Percentiles rank a stretch among this genome's conserved stretches.
phyloP scores from a whole-genome alignment of 768 basidiomycete genomes.

The Boletellus emodensis region DNA sequence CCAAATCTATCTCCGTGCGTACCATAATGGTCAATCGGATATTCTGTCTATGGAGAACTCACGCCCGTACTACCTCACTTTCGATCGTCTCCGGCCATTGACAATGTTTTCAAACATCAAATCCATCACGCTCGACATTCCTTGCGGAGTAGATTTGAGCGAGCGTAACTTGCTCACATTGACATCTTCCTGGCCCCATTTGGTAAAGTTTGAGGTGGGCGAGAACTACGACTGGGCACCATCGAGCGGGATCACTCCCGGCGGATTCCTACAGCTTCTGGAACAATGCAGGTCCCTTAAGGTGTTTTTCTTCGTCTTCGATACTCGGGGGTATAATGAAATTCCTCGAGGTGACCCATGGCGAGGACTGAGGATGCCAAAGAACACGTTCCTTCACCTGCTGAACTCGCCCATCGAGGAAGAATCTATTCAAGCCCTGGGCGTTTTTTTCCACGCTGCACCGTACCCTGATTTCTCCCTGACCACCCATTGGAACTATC shows the following conservation, averaged over 20 bases:
- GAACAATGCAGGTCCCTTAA: conserved; percentile 12
- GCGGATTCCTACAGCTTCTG: conserved; percentile 11
- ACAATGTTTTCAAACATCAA: conserved; percentile 6
- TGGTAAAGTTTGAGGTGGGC: conserved; percentile 1
- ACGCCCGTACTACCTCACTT: neutral
- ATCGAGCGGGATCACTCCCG: conserved; percentile 9
- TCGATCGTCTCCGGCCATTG: conserved; percentile 2
- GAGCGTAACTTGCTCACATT: conserved; percentile 7
- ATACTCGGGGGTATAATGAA: conserved; percentile 9
- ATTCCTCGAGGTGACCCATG: conserved; percentile 10
- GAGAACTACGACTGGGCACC: conserved; percentile 1
- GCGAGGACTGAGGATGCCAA: conserved; percentile 6
- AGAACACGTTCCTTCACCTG: neutral
- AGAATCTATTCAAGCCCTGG: conserved; percentile 7
- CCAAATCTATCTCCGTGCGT: neutral
- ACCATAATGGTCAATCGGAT: neutral
- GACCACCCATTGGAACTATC: conserved; percentile 1
- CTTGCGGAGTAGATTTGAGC: conserved; percentile 3
- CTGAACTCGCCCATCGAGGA: conserved; percentile 6
- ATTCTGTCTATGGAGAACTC: neutral
- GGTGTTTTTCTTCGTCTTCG: neutral
- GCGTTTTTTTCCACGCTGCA: conserved; percentile 16
- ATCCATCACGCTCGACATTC: conserved; percentile 1
- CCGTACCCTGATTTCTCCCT: conserved; percentile 5
- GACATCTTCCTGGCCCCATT: conserved; percentile 13